A percentile compares a stretch with the other conserved stretches of the same genome.
phyloP scores from a whole-genome alignment of 2,329 filamentous ascomycete genomes.

The Phialophora macrospora region DNA sequence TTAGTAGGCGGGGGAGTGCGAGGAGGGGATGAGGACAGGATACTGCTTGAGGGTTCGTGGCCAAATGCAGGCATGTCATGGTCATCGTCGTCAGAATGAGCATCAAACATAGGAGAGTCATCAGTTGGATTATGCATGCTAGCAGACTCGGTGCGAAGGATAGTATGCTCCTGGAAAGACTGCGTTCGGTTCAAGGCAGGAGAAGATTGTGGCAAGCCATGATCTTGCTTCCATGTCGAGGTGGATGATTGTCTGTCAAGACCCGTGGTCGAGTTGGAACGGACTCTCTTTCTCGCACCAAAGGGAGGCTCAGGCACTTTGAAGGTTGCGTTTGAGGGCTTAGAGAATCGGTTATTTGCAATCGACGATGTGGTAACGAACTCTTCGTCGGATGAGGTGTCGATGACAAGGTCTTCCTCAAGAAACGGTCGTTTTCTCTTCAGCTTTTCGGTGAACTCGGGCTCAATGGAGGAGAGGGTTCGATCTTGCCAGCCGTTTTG shows the following conservation, averaged over 20 bases:
- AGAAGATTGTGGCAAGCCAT: conserved; percentile 82
- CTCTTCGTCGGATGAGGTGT: conserved; percentile 77
- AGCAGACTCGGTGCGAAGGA: conserved; percentile 75
- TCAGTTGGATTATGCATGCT: conserved; percentile 58
- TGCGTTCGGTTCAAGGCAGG: conserved; percentile 73
- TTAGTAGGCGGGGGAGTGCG: conserved; percentile 73
- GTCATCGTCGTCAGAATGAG: conserved; percentile 71
- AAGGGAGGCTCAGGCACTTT: conserved; percentile 55
- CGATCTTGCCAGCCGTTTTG: conserved; percentile 94
- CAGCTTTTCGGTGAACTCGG: conserved; percentile 78
- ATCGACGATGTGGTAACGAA: conserved; percentile 76
- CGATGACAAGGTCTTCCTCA: conserved; percentile 81
- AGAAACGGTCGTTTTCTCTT: conserved; percentile 69
- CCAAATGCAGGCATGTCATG: conserved; percentile 76
- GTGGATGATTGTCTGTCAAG: conserved; percentile 53
- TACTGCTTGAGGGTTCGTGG: conserved; percentile 46
- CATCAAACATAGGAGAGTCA: conserved; percentile 44
- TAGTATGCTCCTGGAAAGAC: conserved; percentile 73
- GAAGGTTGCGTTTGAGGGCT: conserved; percentile 44
- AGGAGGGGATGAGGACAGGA: conserved; percentile 78
- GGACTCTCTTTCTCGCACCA: conserved; percentile 67
- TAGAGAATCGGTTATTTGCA: conserved; percentile 39
- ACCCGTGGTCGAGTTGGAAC: conserved; percentile 69
- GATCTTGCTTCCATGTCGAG: conserved; percentile 74
- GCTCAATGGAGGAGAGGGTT: conserved; percentile 83